Evolutionary conservation across 805 yeast genomes (phyloP), one percentile per base, ranked within the genome.

Genomic region (Kazachstania taianensis): DNA sequence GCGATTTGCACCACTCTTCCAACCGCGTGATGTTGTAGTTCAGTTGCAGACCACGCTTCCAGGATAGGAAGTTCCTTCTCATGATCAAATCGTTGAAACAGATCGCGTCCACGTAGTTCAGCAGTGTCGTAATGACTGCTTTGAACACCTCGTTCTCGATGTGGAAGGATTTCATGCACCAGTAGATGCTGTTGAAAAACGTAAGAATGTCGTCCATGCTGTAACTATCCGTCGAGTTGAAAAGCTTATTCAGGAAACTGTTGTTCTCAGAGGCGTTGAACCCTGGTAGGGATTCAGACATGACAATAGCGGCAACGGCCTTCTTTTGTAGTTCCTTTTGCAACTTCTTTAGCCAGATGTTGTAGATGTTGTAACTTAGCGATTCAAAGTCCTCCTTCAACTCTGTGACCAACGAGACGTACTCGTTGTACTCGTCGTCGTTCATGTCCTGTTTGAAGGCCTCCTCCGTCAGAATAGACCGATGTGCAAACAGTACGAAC

Each of bases 1-100:
- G 96, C 6, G 85, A 76, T 65, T 85, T 89, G 62, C 97, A 89
- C 98, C 98, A 92, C 64, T 92, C 99, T 60, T 86, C 96, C 50
- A 92, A 71, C 52, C 97, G 75, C 3, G 98, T 92, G 37, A 87
- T 94, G 59, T 92, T 92, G 65, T 92, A 92, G 59, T 86, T 92
- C 62, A 92, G 76, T 63, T 92, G 98, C 48, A 92, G 71, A 32
- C 97, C 97, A 56, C 98, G 80, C 66, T 89, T 92, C 98, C 98
- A 92, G 8, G 95, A 81, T 55, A 89, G 66, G 64, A 89, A 94
- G 63, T 78, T 81, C 61, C 95, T 75, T 66, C 96, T 78, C 94
- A 87, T 82, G 33, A 94, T 76, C 62, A 92, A 67, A 57, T 92
- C 97, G 57, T 92, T 92, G 70, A 92, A 92, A 63, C 97, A 85